A percentile compares a stretch with the other conserved stretches of the same genome.
These are phyloP conservation scores for Aspergillus sergii DNA, from an alignment of 2,329 filamentous ascomycete genomes.

Conservation along the genomic window DNA sequence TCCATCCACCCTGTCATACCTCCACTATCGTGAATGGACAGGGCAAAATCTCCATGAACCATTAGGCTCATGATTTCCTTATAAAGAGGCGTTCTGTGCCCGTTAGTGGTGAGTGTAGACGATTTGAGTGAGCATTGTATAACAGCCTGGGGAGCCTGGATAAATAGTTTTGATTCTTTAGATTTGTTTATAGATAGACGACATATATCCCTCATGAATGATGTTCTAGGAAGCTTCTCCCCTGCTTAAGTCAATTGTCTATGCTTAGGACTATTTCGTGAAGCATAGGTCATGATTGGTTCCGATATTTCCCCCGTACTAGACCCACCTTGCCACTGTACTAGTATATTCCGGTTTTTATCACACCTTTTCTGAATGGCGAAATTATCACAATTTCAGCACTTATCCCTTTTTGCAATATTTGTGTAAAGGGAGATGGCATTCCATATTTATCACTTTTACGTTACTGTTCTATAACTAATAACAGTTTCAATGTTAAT, in stretches of 20 bases:
- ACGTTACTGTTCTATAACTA: not conserved
- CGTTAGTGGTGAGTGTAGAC: not conserved
- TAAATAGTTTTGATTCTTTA: slow-evolving; percentile 1
- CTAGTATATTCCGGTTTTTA: not conserved
- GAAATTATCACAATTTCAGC: not conserved
- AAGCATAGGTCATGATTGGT: not conserved
- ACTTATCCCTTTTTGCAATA: not conserved
- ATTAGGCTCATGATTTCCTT: not conserved
- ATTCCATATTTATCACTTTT: not conserved
- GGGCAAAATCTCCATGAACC: not conserved
- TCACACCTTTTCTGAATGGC: not conserved
- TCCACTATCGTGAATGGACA: not conserved
- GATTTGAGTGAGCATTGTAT: slow-evolving; percentile 2
- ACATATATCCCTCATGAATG: slow-evolving; percentile 4
- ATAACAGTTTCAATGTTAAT: not conserved
- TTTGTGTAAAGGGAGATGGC: not conserved
- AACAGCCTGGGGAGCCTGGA: not conserved
- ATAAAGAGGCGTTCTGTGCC: not conserved
- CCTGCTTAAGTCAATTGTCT: not conserved
- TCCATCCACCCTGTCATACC: not conserved
- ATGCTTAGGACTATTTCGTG: no score
- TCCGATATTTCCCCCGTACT: not conserved
- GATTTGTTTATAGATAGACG: slow-evolving; percentile 11
- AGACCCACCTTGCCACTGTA: not conserved
- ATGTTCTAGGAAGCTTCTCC: not conserved